Percentiles rank a stretch among this genome's conserved stretches.
These are phyloP conservation scores for Aquilaria yunnanensis DNA, from an alignment of 345 rosid species.

Conservation along the genomic window DNA sequence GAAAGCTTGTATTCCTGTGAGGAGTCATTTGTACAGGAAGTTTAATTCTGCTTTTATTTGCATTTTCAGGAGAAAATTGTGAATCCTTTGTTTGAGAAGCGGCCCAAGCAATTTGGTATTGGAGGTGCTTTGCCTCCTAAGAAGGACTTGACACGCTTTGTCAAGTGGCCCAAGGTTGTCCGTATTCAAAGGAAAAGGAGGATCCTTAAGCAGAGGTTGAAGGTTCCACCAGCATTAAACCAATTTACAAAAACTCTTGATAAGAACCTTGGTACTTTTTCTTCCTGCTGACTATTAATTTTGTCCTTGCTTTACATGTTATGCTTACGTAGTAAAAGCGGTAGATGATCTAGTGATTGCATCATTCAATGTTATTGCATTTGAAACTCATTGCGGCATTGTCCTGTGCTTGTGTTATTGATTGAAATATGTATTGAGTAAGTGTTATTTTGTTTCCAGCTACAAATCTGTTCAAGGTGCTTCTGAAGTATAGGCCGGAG, in stretches of 20 bases:
- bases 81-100: slow-evolving; percentile 48
- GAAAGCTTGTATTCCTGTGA: not conserved
- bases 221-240: slow-evolving; percentile 55
- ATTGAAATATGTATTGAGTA: no score
- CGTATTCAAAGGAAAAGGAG: slow-evolving; percentile 52
- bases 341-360: no score
- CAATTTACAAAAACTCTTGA: slow-evolving; percentile 53
- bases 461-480: slow-evolving; percentile 52
- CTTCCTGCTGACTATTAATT: not conserved
- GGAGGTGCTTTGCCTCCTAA: slow-evolving; percentile 55
- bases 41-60: not conserved
- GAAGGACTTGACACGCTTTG: slow-evolving; percentile 41
- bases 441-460: slow-evolving; percentile 23
- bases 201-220: slow-evolving; percentile 43
- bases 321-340: not conserved
- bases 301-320: not conserved
- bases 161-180: slow-evolving; percentile 53
- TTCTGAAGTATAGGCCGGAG: slow-evolving; percentile 67
- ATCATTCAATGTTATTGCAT: no score
- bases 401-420: not conserved
- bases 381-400: not conserved
- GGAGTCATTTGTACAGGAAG: not conserved
- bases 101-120: slow-evolving; percentile 54
- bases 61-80: slow-evolving; percentile 35
- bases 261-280: slow-evolving; percentile 40